Evolutionary conservation across 495 filamentous ascomycete species (phyloP).

Genomic region (Daldinia caldariorum): DNA sequence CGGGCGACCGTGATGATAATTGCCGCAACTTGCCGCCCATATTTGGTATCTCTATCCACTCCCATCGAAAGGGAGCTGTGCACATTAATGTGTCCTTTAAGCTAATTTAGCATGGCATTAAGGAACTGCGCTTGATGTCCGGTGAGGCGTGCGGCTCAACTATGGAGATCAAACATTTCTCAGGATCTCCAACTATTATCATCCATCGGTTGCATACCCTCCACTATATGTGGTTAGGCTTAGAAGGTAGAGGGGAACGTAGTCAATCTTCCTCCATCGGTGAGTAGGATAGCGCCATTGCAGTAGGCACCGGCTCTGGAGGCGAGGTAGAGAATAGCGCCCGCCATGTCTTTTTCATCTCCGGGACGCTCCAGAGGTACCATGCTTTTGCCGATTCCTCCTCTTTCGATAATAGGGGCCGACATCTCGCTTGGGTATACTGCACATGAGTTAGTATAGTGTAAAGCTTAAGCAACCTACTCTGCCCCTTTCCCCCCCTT

Average conservation of each 20-base stretch:
- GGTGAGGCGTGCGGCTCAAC: background rate
- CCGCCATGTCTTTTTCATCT: conserved; percentile 69
- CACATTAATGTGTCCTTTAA: background rate
- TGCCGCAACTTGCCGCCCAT: background rate
- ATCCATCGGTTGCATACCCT: background rate
- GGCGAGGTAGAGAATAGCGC: conserved; percentile 68
- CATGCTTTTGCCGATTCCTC: conserved; percentile 45
- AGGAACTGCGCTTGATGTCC: background rate
- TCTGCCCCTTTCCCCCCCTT: conserved; percentile 1
- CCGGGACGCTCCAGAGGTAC: conserved; percentile 63
- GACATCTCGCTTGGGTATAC: conserved; percentile 75
- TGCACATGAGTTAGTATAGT: conserved; percentile 35
- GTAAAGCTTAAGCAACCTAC: background rate
- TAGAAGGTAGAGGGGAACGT: conserved; percentile 66
- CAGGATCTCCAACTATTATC: background rate
- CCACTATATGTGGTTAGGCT: conserved; percentile 8
- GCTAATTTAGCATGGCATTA: background rate
- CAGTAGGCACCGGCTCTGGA: conserved; percentile 71
- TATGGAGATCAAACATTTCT: background rate
- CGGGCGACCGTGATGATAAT: conserved; percentile 10
- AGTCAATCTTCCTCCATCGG: conserved; percentile 69
- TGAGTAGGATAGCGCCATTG: conserved; percentile 67
- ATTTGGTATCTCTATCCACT: conserved; percentile 19
- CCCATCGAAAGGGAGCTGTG: background rate
- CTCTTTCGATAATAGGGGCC: conserved; percentile 53